A percentile compares a stretch with the other conserved stretches of the same genome.
Conservation (phyloP, 345 rosid genomes). For the Corchorus olitorius region DNA sequence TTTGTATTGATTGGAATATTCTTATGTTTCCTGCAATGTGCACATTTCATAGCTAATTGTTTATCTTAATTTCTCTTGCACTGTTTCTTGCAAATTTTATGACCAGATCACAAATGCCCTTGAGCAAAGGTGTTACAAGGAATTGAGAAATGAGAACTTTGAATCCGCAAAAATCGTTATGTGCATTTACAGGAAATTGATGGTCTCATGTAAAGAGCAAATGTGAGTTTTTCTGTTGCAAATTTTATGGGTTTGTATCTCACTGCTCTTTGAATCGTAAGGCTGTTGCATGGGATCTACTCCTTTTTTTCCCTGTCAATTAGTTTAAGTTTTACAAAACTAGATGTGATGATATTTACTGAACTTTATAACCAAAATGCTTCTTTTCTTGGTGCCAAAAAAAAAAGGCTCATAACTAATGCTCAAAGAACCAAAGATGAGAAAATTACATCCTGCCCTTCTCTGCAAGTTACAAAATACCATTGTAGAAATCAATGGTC, state of each 20-base stretch:
- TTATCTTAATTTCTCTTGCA: conserved; percentile 10
- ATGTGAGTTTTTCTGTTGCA: conserved; percentile 61
- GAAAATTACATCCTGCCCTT: neutral
- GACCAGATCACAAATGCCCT: conserved; percentile 78
- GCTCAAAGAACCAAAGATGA: neutral
- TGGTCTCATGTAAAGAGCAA: conserved; percentile 88
- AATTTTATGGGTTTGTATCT: conserved; percentile 5
- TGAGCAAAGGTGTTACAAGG: conserved; percentile 99
- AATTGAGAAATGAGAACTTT: conserved; percentile 86
- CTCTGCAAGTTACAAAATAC: neutral
- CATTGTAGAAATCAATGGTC: neutral
- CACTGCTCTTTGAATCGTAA: neutral
- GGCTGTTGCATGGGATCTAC: neutral
- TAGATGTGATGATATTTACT: neutral
- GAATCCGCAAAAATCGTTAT: conserved; percentile 75
- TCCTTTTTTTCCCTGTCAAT: neutral
- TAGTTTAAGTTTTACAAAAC: neutral
- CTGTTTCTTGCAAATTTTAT: conserved; percentile 25
- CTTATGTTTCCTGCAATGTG: neutral
- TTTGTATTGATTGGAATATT: neutral
- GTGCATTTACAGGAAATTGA: conserved; percentile 83
- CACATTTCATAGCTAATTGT: no score
- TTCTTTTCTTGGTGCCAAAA: neutral
- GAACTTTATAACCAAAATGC: neutral
- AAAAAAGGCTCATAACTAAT: no score